phyloP scores from a whole-genome alignment of 2,329 filamentous ascomycete species.

The Paecilomyces dactylethromorphus region DNA sequence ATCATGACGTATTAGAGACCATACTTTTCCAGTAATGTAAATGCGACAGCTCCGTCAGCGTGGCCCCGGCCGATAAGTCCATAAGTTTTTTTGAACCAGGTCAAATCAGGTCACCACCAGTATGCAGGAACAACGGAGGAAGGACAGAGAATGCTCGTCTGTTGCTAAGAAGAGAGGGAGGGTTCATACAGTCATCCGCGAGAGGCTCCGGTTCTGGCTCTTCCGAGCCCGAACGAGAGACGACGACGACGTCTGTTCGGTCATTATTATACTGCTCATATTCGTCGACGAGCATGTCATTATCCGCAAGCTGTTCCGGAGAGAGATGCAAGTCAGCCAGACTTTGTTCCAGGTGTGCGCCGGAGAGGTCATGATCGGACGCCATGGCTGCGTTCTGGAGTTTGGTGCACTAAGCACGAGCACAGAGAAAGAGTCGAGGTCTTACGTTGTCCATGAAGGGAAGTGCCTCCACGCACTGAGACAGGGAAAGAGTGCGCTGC shows the following conservation, averaged over 20 bases:
- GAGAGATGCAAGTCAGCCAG: slow-evolving; percentile 21
- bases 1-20: slow-evolving; percentile 10
- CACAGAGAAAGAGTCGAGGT: slow-evolving; percentile 12
- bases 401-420: slow-evolving; percentile 4
- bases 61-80: neutral
- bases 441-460: slow-evolving; percentile 42
- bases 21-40: neutral
- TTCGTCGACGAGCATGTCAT: slow-evolving; percentile 57
- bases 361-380: slow-evolving; percentile 3
- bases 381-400: neutral
- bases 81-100: neutral
- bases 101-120: neutral
- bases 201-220: slow-evolving; percentile 49
- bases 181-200: slow-evolving; percentile 51
- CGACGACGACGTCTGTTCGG: slow-evolving; percentile 56
- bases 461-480: slow-evolving; percentile 27
- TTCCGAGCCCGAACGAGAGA: slow-evolving; percentile 53
- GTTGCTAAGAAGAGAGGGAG: slow-evolving; percentile 4
- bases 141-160: neutral
- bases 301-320: slow-evolving; percentile 45
- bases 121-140: neutral
- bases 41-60: neutral
- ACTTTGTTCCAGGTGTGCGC: neutral
- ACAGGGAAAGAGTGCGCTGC: slow-evolving; percentile 17
- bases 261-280: slow-evolving; percentile 55